Evolutionary conservation across 495 filamentous ascomycete genomes (phyloP), one percentile per base, ranked within the genome.

Genomic region (Penicillium coffeae): DNA sequence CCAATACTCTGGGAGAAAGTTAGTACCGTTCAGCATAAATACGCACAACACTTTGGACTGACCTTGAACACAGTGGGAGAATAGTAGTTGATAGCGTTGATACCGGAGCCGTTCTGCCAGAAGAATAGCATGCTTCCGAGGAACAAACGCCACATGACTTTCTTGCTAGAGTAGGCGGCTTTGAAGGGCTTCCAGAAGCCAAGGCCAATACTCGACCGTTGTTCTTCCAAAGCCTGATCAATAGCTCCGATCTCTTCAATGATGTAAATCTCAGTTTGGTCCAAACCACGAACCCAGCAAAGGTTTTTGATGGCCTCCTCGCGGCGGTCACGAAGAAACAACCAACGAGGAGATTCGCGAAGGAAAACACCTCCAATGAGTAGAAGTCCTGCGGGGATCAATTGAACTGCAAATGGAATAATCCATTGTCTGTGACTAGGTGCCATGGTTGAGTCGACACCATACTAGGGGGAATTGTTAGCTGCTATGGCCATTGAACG

Each of bases 81-180:
- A 67, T 84, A 85, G 62, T 84, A 86, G 68, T 86, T 85, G 60
- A 85, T 82, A 14, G 82, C 80, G 45, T 86, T 86, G 69, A 86
- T 87, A 8, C 84, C 82, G 0, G 74, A 78, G 12, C 79, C 73
- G 52, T 87, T 87, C 58, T 87, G 84, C 73, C 77, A 85, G 44
- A 86, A 62, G 72, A 87, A 86, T 25, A 86, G 72, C 65, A 80
- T 76, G 58, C 77, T 76, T 27, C 85, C 83, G 14, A 87, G 73
- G 69, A 86, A 83, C 63, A 87, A 79, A 22, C 83, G 80, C 70
- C 77, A 88, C 54, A 75, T 71, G n/a, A 84, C 72, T 52, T 73
- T 76, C 48, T 69, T 68, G 63, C 66, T 73, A 21, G 70, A 63
- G 47, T 68, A 78, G 15, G 78, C 74, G 15, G 80, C 73, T 42